Evolutionary conservation across 1,284 basidiomycete genomes (phyloP), one percentile per base, ranked within the genome.

Genomic region (Heterobasidion parviporum): DNA sequence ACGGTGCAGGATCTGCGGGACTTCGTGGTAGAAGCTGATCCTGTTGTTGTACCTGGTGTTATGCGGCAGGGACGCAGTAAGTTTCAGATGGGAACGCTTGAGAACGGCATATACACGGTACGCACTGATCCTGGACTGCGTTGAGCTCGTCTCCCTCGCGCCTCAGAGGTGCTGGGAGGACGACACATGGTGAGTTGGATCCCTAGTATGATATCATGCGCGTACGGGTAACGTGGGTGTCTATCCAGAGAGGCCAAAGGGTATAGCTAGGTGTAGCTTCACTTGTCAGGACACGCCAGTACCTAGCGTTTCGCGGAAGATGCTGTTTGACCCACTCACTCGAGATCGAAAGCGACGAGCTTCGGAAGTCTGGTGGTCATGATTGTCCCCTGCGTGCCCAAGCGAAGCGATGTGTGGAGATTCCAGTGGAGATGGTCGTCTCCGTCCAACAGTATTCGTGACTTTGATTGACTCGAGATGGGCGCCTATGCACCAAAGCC

Each of bases 221-320:
- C 66, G 12, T 61, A 77, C 81, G 76, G 55, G 74, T 71, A 55
- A 83, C 73, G 65, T 88, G 81, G n/a, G 80, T 84, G 65, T 92
- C 88, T 47, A 92, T 85, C 88, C 89, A 93, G 8, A 93, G 73
- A 57, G 86, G 80, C 90, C 91, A 94, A 1, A 93, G 73, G 0
- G 90, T 93, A 67, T 88, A 92, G 48, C 48, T 50, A 73, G 0
- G 90, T 49, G 18, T 49, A 41, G 65, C 89, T 89, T 64, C 18
- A 41, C 46, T 62, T 52, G 56, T 54, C 52, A 35, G 38, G 32
- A 3, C 33, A n/a, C 18, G 16, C 20, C 15, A 49, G 47, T 45
- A 50, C 32, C 12, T 33, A 36, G 46, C 49, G 34, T 12, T 53
- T 59, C 45, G 59, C 45, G 18, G 36, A 34, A 50, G 8, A 43